Evolutionary conservation across 371 early-diverging fungal species (phyloP).

Genomic region (Umbelopsis sp.): DNA sequence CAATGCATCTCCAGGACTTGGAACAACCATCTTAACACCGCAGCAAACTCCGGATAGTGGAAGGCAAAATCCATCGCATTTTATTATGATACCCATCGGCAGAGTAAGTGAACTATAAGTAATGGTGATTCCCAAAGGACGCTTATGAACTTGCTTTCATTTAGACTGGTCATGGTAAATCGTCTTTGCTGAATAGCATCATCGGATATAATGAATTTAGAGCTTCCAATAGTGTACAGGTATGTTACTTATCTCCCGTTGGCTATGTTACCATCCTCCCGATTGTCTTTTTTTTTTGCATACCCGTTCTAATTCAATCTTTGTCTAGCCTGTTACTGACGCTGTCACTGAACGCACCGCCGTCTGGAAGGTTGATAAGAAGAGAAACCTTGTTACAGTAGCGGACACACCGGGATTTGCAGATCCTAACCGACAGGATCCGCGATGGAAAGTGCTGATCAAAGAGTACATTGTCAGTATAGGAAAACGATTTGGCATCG

Average conservation of each 20-base stretch:
- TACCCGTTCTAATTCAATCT: background rate
- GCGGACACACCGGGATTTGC: constrained; percentile 61
- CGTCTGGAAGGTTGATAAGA: constrained; percentile 45
- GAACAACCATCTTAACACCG: background rate
- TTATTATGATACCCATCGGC: constrained; percentile 30
- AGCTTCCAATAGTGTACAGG: constrained; percentile 50
- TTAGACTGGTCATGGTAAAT: constrained; percentile 50
- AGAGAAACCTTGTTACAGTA: constrained; percentile 40
- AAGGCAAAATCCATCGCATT: constrained; percentile 21
- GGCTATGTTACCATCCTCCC: background rate
- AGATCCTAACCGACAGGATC: constrained; percentile 51
- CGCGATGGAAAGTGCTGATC: constrained; percentile 41
- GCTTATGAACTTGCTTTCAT: constrained; percentile 32
- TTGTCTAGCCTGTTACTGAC: constrained; percentile 48
- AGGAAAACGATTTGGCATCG: constrained; percentile 50
- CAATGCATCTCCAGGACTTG: background rate
- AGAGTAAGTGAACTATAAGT: constrained; percentile 20
- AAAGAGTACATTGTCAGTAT: constrained; percentile 50
- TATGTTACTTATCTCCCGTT: constrained; percentile 23
- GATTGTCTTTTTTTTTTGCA: background rate
- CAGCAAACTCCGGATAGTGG: background rate
- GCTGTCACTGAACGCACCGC: constrained; percentile 54
- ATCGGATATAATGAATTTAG: constrained; percentile 51
- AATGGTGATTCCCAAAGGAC: constrained; percentile 2
- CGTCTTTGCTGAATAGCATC: constrained; percentile 53